phyloP scores from a whole-genome alignment of 176 grass and related monocot genomes.

The barley (Hordeum vulgare) region MorexV3_pseudomolecules_assembly NC_058519.1:576605757-576606256 shows the following conservation, averaged over 20 bases:
- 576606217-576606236: too few species aligned
- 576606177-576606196: too few species aligned
- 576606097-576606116: background rate
- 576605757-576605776: background rate
- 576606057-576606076: background rate
- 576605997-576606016: background rate
- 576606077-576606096: background rate
- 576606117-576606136: background rate
- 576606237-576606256: too few species aligned
- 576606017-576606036: background rate
- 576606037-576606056: background rate
- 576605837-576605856: background rate
- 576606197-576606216: too few species aligned
- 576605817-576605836: background rate
- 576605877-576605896: background rate
- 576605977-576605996: background rate
- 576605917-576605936: background rate
- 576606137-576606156: too few species aligned
- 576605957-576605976: background rate
- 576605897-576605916: background rate
- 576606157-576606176: too few species aligned
- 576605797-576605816: too few species aligned
- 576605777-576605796: background rate
- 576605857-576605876: background rate
- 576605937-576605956: background rate